phyloP scores from a whole-genome alignment of 352 stramenopile species.

The Phytophthora tubulina region DNA sequence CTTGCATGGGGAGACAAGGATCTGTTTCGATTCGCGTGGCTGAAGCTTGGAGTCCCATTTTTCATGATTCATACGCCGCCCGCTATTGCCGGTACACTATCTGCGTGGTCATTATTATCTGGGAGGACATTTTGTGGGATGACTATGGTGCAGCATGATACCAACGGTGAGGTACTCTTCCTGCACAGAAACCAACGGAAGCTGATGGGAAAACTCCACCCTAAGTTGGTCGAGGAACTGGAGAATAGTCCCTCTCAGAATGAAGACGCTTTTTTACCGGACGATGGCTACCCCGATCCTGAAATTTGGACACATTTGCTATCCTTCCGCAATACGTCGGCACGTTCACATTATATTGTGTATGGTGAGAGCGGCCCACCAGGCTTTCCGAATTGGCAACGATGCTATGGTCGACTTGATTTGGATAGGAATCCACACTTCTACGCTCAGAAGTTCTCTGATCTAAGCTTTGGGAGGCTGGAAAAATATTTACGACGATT shows the following conservation, averaged over 20 bases:
- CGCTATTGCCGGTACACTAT: constrained; percentile 41
- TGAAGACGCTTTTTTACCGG: not conserved
- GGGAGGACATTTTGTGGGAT: constrained; percentile 59
- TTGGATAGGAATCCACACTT: constrained; percentile 33
- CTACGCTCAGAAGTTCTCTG: constrained; percentile 24
- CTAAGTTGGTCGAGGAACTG: constrained; percentile 12
- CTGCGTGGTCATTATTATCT: too few species aligned
- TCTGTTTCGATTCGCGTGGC: constrained; percentile 73
- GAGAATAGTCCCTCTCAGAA: not conserved
- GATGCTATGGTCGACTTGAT: constrained; percentile 52
- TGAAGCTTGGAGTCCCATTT: constrained; percentile 63
- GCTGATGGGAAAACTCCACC: constrained; percentile 43
- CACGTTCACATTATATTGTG: constrained; percentile 3
- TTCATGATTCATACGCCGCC: constrained; percentile 60
- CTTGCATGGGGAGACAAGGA: constrained; percentile 77
- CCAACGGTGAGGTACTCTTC: constrained; percentile 55
- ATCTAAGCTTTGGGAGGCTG: constrained; percentile 31
- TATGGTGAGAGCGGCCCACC: not conserved
- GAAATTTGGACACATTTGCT: constrained; percentile 48
- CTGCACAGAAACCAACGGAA: constrained; percentile 76
- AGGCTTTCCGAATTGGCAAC: not conserved
- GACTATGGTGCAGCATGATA: constrained; percentile 73
- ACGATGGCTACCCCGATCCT: constrained; percentile 9
- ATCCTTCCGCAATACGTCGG: constrained; percentile 23
- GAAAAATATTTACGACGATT: constrained; percentile 36